Conservation (phyloP, 306 rosid genomes). For the Cucurbita argyrosperma region DNA sequence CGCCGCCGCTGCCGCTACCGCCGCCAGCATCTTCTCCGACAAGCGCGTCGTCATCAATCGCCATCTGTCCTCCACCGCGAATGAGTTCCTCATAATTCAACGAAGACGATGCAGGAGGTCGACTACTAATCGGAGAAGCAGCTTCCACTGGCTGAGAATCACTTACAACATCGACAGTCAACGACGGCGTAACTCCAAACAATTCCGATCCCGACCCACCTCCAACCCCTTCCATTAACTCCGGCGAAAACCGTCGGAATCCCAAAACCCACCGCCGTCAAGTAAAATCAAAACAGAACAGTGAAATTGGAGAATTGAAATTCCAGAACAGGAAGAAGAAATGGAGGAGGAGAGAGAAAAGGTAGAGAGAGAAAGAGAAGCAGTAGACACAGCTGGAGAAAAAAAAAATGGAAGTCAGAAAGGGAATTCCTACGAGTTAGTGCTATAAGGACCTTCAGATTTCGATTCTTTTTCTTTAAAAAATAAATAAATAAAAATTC, state of each 20-base stretch:
- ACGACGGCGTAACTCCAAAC: background rate
- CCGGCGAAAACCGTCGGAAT: background rate
- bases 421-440: slow-evolving; percentile 33
- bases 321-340: background rate
- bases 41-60: background rate
- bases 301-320: too few relatives aligned
- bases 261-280: too few relatives aligned
- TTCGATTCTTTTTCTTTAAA: slow-evolving; percentile 8
- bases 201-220: background rate
- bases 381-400: slow-evolving; percentile 28
- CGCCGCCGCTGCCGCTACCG: background rate
- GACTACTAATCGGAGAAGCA: slow-evolving; percentile 37
- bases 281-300: too few relatives aligned
- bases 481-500: background rate
- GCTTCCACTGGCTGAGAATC: slow-evolving; percentile 24
- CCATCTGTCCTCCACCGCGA: background rate
- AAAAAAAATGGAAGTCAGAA: slow-evolving; percentile 20
- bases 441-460: slow-evolving; percentile 17
- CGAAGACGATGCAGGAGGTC: slow-evolving; percentile 25
- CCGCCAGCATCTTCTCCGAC: background rate
- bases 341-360: background rate
- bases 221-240: background rate
- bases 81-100: slow-evolving; percentile 29
- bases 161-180: background rate
- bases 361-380: background rate